A percentile compares a stretch with the other conserved stretches of the same genome.
These are phyloP conservation scores for Calendula officinalis DNA, from an alignment of 129 eudicot species.

Conservation along the genomic window DNA sequence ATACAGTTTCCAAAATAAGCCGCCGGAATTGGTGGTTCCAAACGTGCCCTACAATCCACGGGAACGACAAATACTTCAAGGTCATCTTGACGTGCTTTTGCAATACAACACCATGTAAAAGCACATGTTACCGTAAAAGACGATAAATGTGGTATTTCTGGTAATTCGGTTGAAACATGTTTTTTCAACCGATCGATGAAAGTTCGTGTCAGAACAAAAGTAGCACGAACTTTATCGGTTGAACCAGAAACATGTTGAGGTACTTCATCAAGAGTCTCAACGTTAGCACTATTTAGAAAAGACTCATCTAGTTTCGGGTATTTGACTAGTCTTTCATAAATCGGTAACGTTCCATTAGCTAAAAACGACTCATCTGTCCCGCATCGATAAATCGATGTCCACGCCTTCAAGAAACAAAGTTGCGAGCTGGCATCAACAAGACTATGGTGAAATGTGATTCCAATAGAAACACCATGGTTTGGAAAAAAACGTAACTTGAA, in stretches of 20 bases:
- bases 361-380: constrained; percentile 21
- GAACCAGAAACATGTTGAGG: constrained; percentile 8
- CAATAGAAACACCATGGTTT: constrained; percentile 32
- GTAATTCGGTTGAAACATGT: constrained; percentile 5
- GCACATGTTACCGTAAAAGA: constrained; percentile 31
- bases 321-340: constrained; percentile 27
- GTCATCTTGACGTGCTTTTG: constrained; percentile 5
- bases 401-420: constrained; percentile 31
- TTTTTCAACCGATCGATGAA: constrained; percentile 22
- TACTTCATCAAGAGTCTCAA: neutral
- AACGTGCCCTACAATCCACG: constrained; percentile 6
- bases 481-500: constrained; percentile 43
- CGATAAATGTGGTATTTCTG: constrained; percentile 20
- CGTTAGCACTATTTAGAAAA: neutral
- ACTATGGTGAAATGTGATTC: constrained; percentile 32
- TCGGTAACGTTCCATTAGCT: constrained; percentile 23
- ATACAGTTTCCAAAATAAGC: constrained; percentile 13
- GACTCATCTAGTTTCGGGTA: constrained; percentile 13
- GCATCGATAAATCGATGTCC: constrained; percentile 28
- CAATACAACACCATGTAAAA: constrained; percentile 27
- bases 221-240: constrained; percentile 31
- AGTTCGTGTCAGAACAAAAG: constrained; percentile 20
- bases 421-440: constrained; percentile 33
- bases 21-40: constrained; percentile 12
- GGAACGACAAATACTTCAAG: neutral